Conservation (phyloP, 805 yeast genomes). For the Kazachstania taianensis region DNA sequence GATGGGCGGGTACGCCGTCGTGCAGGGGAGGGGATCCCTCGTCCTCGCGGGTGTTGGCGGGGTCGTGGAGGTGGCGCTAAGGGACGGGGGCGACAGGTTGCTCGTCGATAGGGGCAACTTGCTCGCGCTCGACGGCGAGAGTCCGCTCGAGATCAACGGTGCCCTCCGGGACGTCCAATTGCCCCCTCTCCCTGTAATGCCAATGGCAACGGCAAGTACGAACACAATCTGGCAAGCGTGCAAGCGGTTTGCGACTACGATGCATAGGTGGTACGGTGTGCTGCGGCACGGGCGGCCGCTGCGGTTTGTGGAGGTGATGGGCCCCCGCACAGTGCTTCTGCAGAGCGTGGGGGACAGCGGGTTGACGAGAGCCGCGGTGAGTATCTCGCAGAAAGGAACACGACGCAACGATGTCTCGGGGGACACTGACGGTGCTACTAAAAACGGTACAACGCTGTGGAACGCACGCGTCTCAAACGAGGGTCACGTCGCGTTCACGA, state of each 20-base stretch:
- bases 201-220: neutral
- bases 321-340: conserved; percentile 28
- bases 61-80: conserved; percentile 22
- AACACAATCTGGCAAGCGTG: neutral
- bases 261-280: conserved; percentile 6
- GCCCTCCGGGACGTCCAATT: conserved; percentile 7
- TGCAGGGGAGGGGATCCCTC: conserved; percentile 28
- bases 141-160: conserved; percentile 19
- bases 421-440: no score
- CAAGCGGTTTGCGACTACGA: no score
- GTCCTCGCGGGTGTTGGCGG: conserved; percentile 15
- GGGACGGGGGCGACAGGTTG: conserved; percentile 18
- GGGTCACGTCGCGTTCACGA: neutral
- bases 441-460: neutral
- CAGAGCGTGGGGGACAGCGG: conserved; percentile 17
- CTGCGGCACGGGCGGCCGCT: conserved; percentile 17
- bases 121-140: conserved; percentile 25
- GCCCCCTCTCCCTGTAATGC: neutral
- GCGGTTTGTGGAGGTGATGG: conserved; percentile 21
- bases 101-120: conserved; percentile 23
- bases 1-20: conserved; percentile 11
- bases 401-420: no score
- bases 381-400: no score
- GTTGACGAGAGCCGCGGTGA: no score
- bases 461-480: neutral